Evolutionary conservation across 2,329 filamentous ascomycete species (phyloP).

Genomic region (Xylariaceae sp.): DNA sequence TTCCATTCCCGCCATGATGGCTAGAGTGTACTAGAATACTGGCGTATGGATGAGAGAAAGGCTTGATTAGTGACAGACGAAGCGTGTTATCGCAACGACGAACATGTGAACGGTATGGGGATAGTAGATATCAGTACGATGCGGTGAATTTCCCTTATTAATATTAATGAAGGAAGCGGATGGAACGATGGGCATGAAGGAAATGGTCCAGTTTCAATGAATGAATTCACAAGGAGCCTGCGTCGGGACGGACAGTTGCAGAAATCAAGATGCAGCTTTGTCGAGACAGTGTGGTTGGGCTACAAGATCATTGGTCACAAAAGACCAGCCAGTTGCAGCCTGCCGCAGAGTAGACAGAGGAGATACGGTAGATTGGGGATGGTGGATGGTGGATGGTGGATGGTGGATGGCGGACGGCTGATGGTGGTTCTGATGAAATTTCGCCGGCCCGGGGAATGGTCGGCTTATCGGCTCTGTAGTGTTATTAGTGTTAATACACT

Average conservation of each 20-base stretch:
- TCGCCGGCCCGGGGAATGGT: not conserved
- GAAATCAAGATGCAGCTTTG: not conserved
- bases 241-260: not conserved
- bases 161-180: not conserved
- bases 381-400: too few relatives aligned
- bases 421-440: not conserved
- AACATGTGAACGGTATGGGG: too few relatives aligned
- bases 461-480: not conserved
- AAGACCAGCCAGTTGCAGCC: not conserved
- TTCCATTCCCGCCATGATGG: conserved; percentile 43
- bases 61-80: too few relatives aligned
- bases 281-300: not conserved
- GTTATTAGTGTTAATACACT: not conserved
- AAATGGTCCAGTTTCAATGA: not conserved
- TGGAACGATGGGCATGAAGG: not conserved
- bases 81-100: too few relatives aligned
- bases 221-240: not conserved
- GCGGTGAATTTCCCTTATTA: too few relatives aligned
- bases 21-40: not conserved
- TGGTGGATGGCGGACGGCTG: too few relatives aligned
- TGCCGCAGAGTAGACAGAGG: not conserved
- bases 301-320: not conserved
- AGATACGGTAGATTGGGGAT: too few relatives aligned
- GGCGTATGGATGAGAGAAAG: not conserved
- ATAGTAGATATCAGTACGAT: too few relatives aligned